Conservation (phyloP, 495 filamentous ascomycete genomes). For the Penicillium subrubescens region DNA sequence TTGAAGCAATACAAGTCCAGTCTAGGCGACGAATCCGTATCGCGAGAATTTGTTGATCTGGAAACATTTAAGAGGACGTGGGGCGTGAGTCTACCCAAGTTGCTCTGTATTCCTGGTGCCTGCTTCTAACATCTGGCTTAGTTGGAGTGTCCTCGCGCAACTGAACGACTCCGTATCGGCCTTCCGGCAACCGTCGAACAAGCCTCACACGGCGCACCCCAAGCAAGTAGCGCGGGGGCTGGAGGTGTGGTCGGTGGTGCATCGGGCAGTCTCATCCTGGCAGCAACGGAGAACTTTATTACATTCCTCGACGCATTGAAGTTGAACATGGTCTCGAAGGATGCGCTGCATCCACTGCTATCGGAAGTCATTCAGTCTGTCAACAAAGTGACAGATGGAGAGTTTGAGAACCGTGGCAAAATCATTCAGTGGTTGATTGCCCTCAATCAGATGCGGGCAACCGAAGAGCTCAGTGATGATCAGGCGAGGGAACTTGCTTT, state of each 20-base stretch:
- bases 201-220: slow-evolving; percentile 44
- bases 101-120: background rate
- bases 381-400: slow-evolving; percentile 90
- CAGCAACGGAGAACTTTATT: slow-evolving; percentile 96
- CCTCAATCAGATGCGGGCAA: slow-evolving; percentile 94
- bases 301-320: slow-evolving; percentile 94
- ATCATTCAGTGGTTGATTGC: slow-evolving; percentile 98
- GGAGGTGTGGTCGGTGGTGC: slow-evolving; percentile 48
- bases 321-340: slow-evolving; percentile 86
- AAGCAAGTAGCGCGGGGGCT: slow-evolving; percentile 46
- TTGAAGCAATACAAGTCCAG: slow-evolving; percentile 97
- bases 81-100: slow-evolving; percentile 64
- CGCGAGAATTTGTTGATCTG: slow-evolving; percentile 78
- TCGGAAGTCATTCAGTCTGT: slow-evolving; percentile 94
- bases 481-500: slow-evolving; percentile 85
- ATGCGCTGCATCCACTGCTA: slow-evolving; percentile 89
- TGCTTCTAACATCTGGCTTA: slow-evolving; percentile 35
- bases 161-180: slow-evolving; percentile 87
- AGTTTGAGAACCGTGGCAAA: slow-evolving; percentile 92
- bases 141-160: slow-evolving; percentile 94
- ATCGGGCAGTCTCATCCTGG: slow-evolving; percentile 74
- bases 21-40: slow-evolving; percentile 81
- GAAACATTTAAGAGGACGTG: slow-evolving; percentile 93
- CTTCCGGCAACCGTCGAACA: slow-evolving; percentile 70
- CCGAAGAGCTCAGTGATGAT: slow-evolving; percentile 84